Evolutionary conservation across 805 yeast genomes (phyloP), one percentile per base, ranked within the genome.

Genomic region (Teunomyces panamensis): DNA sequence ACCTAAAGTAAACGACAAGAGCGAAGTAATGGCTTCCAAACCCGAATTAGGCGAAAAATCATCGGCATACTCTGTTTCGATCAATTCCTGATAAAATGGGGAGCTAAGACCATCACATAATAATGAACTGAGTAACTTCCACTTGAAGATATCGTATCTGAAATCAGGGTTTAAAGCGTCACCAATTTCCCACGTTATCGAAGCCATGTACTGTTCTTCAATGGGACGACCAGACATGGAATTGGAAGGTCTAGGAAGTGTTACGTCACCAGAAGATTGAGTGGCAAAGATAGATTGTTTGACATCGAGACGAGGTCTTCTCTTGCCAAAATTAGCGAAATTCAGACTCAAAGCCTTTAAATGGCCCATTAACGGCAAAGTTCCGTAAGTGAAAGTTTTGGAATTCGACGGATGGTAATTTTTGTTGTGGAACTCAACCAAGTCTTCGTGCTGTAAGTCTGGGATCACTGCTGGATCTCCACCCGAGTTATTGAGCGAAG

Each of bases 381-480:
- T 78, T 33, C 99, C 98, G 62, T 94, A 94, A 0, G 97, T 86
- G 65, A 84, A 90, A 0, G 96, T 86, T 57, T 75, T 81, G 2
- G 96, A 81, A 64, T 92, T 94, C 1, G 95, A 85, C 2, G 99
- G 97, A 62, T 91, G 97, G 64, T 94, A 94, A 57, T 85, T 79
- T 2, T 67, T 60, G 5, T 73, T 63, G 59, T 94, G 98, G 71
- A 89, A 94, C 17, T 84, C 83, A 4, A 85, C 71, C 48, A 94
- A 73, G 50, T 89, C 95, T 53, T 84, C 83, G 62, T 92, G 87
- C 6, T 77, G 70, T 50, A 92, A 70, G 51, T 82, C 77, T 0
- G 96, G 87, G 48, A 94, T 94, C 45, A 76, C 72, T 16, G 77
- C 65, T 0, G 99, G 99, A 61, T 92, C 96, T 48, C 99, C 99